These are phyloP conservation scores for Rubia balearica DNA, from an alignment of 305 asterid species.

Conservation along the genomic window DNA sequence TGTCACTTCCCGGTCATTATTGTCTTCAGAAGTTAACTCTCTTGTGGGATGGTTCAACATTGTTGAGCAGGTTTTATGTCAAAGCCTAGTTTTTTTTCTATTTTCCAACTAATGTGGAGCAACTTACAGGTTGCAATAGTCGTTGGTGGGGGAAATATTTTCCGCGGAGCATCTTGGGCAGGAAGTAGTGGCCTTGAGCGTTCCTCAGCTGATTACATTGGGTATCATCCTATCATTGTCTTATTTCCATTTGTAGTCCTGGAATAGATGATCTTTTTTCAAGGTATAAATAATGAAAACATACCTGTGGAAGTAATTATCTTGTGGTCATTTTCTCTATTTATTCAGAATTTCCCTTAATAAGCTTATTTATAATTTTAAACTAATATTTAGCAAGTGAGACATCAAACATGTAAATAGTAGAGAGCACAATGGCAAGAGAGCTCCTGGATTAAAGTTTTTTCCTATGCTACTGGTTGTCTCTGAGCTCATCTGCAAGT, in stretches of 20 bases:
- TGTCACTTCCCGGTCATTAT: background rate
- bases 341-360: background rate
- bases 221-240: conserved; percentile 32
- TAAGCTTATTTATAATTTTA: background rate
- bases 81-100: background rate
- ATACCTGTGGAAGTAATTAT: background rate
- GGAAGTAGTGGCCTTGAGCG: conserved; percentile 98
- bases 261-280: background rate
- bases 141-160: conserved; percentile 97
- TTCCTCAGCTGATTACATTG: conserved; percentile 93
- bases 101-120: background rate
- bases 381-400: background rate
- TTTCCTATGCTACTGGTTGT: background rate
- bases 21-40: background rate
- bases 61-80: background rate
- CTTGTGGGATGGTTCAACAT: background rate
- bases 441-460: background rate
- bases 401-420: background rate
- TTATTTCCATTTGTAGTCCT: conserved; percentile 8
- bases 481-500: background rate
- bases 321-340: background rate
- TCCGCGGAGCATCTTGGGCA: conserved; percentile 93
- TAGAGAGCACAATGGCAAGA: background rate
- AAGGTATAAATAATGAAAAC: background rate
- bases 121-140: conserved; percentile 79